phyloP scores from a whole-genome alignment of 73 alveolate species.

The Breviolum minutum region DNA sequence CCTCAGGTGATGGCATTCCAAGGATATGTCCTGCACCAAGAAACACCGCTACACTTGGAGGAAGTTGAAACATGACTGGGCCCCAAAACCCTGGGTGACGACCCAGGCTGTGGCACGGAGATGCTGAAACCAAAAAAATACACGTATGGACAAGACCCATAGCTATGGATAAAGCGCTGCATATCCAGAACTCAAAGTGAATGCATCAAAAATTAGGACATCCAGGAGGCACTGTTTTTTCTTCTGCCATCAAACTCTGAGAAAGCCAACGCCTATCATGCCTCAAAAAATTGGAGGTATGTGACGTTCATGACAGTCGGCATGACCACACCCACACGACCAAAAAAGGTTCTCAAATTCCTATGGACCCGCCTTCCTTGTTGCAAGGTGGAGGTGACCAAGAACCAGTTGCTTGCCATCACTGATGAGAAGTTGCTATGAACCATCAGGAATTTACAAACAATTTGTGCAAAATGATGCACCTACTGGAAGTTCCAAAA shows the following conservation, averaged over 20 bases:
- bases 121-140: not conserved
- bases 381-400: conserved; percentile 39
- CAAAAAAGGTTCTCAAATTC: conserved; percentile 9
- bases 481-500: too few species aligned
- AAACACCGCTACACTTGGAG: not conserved
- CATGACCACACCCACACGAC: not conserved
- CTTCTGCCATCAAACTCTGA: not conserved
- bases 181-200: too few species aligned
- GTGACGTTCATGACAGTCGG: not conserved
- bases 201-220: too few species aligned
- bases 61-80: not conserved
- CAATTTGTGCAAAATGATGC: not conserved
- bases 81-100: not conserved
- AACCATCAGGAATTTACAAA: too few species aligned
- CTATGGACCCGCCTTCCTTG: conserved; percentile 7
- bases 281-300: conserved; percentile 7
- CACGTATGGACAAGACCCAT: too few species aligned
- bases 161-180: too few species aligned
- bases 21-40: not conserved
- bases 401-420: not conserved
- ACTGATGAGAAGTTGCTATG: too few species aligned
- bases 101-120: conserved; percentile 48
- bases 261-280: not conserved
- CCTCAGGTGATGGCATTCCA: not conserved
- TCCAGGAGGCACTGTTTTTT: too few species aligned